Base-by-base conservation (phyloP, 2,329 filamentous ascomycete species). In the Botryotinia calthae region DNA sequence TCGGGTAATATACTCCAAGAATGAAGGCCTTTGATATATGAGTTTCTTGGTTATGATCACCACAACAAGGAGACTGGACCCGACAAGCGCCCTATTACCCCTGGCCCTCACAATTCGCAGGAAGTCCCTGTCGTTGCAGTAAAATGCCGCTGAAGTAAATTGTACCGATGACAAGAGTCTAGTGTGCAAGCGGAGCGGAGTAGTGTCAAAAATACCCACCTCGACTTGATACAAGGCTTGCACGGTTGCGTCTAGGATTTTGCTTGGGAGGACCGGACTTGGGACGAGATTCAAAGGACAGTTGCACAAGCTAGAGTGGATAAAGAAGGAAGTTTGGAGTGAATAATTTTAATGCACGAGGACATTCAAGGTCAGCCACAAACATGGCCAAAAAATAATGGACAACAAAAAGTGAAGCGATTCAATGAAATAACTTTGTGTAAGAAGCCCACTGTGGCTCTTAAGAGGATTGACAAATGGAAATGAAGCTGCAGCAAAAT, bases 1-100 rank as follows among this genome's bases (percentile, higher is more conserved):
- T 75, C 78, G 78, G 79, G 72, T 78, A 77, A 79, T 79, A 76
- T 77, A 76, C 71, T 73, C 71, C 75, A 80, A 79, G 76, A 78
- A 78, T 78, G 75, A 76, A 77, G 75, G 77, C 73, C 72, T 65
- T 76, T 73, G 74, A 76, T 74, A 63, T 72, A 74, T 76, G 76
- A 77, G 37, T 77, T 77, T 76, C 75, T 72, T 77, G 71, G 73
- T 74, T 78, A 77, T 77, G 77, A 78, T 79, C 77, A 76, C 75
- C 75, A 76, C 73, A 74, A 75, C 77, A 77, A 78, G 78, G 78
- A 75, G 75, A 77, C 70, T 77, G 71, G 76, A 79, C 75, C 78
- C 78, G 76, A 78, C 76, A 77, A 77, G 77, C 75, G 75, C 76
- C 74, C 76, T 74, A 67, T 74, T 75, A 73, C 72, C 74, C 73